A percentile compares a stretch with the other conserved stretches of the same genome.
Evolutionary conservation across 2,329 filamentous ascomycete genomes (phyloP).

Genomic region (Leptographium wingfieldii): DNA sequence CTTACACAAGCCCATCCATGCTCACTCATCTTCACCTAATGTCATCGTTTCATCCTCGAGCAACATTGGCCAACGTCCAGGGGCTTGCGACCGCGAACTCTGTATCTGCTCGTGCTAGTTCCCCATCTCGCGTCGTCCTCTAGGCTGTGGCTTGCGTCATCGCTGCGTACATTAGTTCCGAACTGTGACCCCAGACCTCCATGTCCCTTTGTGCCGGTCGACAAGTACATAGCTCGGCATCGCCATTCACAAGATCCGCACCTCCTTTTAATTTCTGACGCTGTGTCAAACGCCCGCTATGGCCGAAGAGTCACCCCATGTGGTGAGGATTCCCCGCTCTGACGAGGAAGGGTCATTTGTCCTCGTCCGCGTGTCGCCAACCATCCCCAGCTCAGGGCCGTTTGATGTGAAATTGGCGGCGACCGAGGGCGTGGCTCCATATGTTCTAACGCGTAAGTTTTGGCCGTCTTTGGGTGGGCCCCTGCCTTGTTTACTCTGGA

Average conservation of each 20-base stretch:
- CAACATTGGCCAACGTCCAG: neutral
- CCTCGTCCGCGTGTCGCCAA: constrained; percentile 45
- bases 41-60: too few species aligned
- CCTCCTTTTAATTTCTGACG: neutral
- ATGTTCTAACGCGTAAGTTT: constrained; percentile 42
- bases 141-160: neutral
- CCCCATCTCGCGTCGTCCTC: too few species aligned
- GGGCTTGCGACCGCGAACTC: too few species aligned
- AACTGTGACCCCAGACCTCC: neutral
- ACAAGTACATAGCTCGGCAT: too few species aligned
- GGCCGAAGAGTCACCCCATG: constrained; percentile 13
- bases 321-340: constrained; percentile 48
- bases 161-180: neutral
- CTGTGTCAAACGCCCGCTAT: neutral
- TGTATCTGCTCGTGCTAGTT: too few species aligned
- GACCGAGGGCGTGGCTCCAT: constrained; percentile 53
- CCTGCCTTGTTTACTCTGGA: neutral
- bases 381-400: constrained; percentile 27
- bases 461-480: neutral
- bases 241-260: neutral
- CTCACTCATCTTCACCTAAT: too few species aligned
- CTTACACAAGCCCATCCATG: too few species aligned
- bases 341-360: constrained; percentile 41
- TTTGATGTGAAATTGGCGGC: constrained; percentile 56
- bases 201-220: neutral